A percentile compares a stretch with the other conserved stretches of the same genome.
Evolutionary conservation across 139 green algal species (phyloP).

Genomic region (Micractinium conductrix): DNA sequence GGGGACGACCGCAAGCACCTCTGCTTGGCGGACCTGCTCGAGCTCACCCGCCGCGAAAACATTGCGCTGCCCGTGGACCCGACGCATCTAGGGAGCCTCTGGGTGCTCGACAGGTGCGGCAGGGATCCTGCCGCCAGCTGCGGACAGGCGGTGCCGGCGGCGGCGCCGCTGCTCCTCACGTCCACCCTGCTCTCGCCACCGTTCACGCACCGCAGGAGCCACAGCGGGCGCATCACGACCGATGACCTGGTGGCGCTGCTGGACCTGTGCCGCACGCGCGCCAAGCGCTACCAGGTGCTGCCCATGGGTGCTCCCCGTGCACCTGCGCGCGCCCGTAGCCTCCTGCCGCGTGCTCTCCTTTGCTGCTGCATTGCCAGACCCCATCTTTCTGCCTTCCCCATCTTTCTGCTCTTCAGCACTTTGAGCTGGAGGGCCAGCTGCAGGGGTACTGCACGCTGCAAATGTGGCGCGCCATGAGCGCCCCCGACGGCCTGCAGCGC

Average conservation of each 20-base stretch:
- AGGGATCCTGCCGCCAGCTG: not conserved
- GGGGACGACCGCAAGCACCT: not conserved
- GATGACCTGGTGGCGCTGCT: slow-evolving; percentile 44
- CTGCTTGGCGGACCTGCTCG: slow-evolving; percentile 3
- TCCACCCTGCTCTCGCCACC: not conserved
- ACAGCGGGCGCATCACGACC: slow-evolving; percentile 46
- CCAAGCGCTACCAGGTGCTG: slow-evolving; percentile 30
- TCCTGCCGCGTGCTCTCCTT: no score
- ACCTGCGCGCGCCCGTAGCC: no score
- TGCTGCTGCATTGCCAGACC: no score
- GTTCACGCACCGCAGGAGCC: slow-evolving; percentile 31
- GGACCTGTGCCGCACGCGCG: slow-evolving; percentile 35
- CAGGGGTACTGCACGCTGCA: slow-evolving; percentile 47
- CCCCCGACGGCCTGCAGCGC: slow-evolving; percentile 21
- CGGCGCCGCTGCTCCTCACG: no score
- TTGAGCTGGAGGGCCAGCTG: slow-evolving; percentile 52
- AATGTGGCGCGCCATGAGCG: slow-evolving; percentile 40
- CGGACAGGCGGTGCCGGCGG: no score
- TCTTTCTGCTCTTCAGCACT: no score
- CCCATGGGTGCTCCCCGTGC: no score
- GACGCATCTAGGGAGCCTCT: slow-evolving; percentile 49
- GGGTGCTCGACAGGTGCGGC: slow-evolving; percentile 55
- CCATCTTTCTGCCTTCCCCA: no score
- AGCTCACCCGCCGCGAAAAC: slow-evolving; percentile 16
- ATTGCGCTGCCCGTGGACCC: slow-evolving; percentile 18